A percentile compares a stretch with the other conserved stretches of the same genome.
Conservation (phyloP, 345 rosid species). For the Melaleuca quinquenervia region DNA sequence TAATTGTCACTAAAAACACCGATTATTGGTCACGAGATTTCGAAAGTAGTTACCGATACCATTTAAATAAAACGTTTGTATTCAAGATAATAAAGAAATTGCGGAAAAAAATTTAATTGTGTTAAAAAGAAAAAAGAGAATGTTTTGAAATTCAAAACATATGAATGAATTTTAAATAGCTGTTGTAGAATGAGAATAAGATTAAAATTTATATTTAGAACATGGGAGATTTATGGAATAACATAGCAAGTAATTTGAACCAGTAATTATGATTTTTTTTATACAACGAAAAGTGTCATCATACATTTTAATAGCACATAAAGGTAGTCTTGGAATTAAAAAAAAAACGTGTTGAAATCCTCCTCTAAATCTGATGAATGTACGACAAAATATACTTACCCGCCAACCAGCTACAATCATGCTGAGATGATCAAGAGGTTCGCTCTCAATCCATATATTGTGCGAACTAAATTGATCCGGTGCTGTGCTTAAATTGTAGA, state of each 20-base stretch:
- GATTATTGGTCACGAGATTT: not conserved
- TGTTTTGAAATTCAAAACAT: not conserved
- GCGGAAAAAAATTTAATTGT: not conserved
- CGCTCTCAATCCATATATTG: not conserved
- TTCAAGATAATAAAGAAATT: too few species aligned
- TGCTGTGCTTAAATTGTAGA: not conserved
- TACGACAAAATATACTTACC: not conserved
- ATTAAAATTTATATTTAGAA: not conserved
- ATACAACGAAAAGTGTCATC: not conserved
- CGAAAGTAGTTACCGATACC: not conserved
- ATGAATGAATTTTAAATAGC: not conserved
- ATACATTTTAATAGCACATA: not conserved
- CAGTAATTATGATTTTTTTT: not conserved
- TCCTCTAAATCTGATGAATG: not conserved
- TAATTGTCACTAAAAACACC: not conserved
- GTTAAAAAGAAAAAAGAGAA: not conserved
- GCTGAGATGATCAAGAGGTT: not conserved
- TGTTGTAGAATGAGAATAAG: not conserved
- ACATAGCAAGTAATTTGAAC: not conserved
- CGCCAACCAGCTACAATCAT: not conserved
- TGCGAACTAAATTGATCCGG: not conserved
- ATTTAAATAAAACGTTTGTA: not conserved
- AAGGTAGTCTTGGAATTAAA: not conserved
- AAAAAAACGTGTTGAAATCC: not conserved
- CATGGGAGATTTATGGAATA: not conserved